Percentiles rank a stretch among this genome's conserved stretches.
Evolutionary conservation across 768 basidiomycete genomes (phyloP).

Genomic region (Strobilomyces confusus): DNA sequence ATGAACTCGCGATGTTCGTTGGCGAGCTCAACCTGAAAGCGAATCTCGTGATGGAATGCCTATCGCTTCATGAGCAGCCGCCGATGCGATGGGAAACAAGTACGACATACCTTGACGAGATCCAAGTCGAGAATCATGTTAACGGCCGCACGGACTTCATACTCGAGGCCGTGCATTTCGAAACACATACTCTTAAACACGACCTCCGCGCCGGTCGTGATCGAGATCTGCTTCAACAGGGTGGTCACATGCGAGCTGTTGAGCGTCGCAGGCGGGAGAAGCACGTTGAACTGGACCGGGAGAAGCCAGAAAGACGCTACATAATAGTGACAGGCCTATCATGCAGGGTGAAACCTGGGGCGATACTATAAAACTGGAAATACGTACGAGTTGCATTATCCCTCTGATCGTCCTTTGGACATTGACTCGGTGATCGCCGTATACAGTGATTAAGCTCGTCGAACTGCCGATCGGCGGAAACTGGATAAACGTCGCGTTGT

Average conservation of each 20-base stretch:
- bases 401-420: conserved; percentile 92
- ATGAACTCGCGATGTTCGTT: conserved; percentile 99
- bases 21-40: conserved; percentile 95
- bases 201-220: conserved; percentile 85
- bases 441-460: conserved; percentile 89
- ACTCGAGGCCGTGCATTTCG: conserved; percentile 92
- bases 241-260: conserved; percentile 80
- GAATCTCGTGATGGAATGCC: conserved; percentile 95
- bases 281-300: conserved; percentile 88
- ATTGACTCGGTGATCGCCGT: conserved; percentile 89
- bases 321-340: conserved; percentile 85
- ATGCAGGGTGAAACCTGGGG: conserved; percentile 15
- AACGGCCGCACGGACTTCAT: conserved; percentile 84
- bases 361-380: conserved; percentile 5
- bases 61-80: conserved; percentile 26
- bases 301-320: conserved; percentile 97
- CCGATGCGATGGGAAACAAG: neutral
- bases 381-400: conserved; percentile 88
- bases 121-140: conserved; percentile 87
- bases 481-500: conserved; percentile 94
- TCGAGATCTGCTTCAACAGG: conserved; percentile 82
- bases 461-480: conserved; percentile 91
- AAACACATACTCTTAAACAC: conserved; percentile 98
- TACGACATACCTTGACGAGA: conserved; percentile 69
- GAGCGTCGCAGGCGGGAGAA: conserved; percentile 77